Evolutionary conservation across 148 eudicot genomes (phyloP), one percentile per base, ranked within the genome.

Genomic region (Arctostaphylos glauca): DNA sequence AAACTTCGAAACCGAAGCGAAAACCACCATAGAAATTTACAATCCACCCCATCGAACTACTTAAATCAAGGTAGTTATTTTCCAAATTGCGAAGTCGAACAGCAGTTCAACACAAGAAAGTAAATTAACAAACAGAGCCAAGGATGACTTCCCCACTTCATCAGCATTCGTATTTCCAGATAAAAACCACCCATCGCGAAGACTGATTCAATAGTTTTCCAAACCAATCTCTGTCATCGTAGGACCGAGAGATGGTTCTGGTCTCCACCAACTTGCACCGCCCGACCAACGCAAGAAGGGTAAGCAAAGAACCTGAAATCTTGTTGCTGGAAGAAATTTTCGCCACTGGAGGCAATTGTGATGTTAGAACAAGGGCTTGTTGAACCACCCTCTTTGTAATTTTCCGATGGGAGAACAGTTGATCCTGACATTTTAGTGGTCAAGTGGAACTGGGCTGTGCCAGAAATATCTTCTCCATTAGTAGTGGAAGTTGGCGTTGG

Each of bases 131-230:
- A 83, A 88, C 75, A 80, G 82, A 89, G 92, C 93, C 93, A 92
- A 92, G 94, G 92, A 92, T 92, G 92, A 92, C 91, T 88, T 90
- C 89, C 92, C 92, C 44, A 78, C 67, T 54, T 50, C 66, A 85
- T 80, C 87, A 84, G 83, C 85, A 82, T 23, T 43, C 71, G 12
- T 2, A 41, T 10, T 50, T 76, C 31, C 18, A 64, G 73, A 53
- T 79, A 55, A 58, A 80, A 58, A 80, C 75, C 10, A 74, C 62
- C 62, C 54, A 50, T 23, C 21, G 60, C 47, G 18, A 43, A 49
- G 46, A 74, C 59, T 64, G 60, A 73, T 50, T 56, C 82, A 59
- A 52, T 21, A 46, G 59, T 31, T 23, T 52, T 38, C 6, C 6
- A 7, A 76, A 38, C 46, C 56, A 58, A 41, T 66, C 66, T 82